Conservation (phyloP, 179 eudicot genomes). For the Camellia oleifera region DNA sequence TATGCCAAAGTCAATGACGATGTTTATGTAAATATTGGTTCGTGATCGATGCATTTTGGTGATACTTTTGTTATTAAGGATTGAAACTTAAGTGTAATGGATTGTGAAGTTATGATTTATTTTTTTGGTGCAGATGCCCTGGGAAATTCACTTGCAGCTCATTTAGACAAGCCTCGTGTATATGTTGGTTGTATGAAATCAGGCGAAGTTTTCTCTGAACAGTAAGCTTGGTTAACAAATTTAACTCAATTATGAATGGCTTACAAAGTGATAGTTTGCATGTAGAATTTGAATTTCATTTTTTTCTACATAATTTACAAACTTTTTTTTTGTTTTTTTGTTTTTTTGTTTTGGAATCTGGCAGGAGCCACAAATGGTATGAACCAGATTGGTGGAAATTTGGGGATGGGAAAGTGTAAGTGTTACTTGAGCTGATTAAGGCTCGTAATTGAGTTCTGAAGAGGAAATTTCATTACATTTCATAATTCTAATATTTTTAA, state of each 20-base stretch:
- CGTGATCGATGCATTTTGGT: not conserved
- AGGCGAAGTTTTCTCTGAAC: conserved; percentile 85
- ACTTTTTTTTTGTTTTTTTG: not conserved
- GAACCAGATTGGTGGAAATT: conserved; percentile 99
- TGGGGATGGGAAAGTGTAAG: conserved; percentile 89
- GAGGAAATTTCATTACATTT: not conserved
- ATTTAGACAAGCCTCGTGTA: conserved; percentile 62
- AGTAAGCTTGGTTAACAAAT: conserved; percentile 44
- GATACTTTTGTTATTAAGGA: not conserved
- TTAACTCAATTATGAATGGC: not conserved
- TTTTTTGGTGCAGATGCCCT: conserved; percentile 55
- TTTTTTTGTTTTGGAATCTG: conserved; percentile 21
- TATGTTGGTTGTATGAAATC: conserved; percentile 97
- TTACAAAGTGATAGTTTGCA: not conserved
- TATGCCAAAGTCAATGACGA: conserved; percentile 84
- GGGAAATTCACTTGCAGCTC: conserved; percentile 60
- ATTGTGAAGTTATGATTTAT: conserved; percentile 4
- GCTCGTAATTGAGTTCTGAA: not conserved
- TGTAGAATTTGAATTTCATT: not conserved
- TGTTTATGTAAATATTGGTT: conserved; percentile 78
- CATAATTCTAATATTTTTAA: not conserved
- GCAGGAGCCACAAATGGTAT: conserved; percentile 80
- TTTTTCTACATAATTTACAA: not conserved
- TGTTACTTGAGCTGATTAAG: conserved; percentile 9
- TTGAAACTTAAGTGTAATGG: not conserved